These are phyloP conservation scores for Dioszegia aurantiaca DNA, from an alignment of 768 basidiomycete genomes.

Conservation along the genomic window DNA sequence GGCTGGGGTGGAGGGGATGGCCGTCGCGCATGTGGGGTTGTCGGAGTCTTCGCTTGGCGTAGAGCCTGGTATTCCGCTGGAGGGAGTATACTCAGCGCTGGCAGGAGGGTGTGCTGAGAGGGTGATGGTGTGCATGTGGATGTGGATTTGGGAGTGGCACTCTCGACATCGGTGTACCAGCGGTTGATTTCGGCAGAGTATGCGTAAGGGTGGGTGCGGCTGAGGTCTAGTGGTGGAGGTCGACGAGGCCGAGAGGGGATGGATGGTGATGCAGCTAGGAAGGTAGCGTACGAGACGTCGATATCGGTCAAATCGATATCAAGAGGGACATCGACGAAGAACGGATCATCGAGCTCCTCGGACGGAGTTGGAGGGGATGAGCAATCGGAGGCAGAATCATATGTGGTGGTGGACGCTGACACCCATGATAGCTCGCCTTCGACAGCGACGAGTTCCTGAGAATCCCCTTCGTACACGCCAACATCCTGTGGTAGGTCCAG, in stretches of 20 bases:
- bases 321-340: constrained; percentile 14
- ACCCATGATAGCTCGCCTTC: constrained; percentile 8
- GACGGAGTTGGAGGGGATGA: constrained; percentile 3
- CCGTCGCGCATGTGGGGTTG: neutral
- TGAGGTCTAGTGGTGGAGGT: constrained; percentile 15
- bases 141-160: neutral
- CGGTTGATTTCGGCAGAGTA: constrained; percentile 13
- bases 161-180: constrained; percentile 6
- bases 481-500: constrained; percentile 12
- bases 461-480: neutral
- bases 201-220: constrained; percentile 10
- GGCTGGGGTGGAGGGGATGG: neutral
- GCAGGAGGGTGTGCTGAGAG: constrained; percentile 5
- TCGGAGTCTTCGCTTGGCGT: neutral
- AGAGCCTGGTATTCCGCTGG: neutral
- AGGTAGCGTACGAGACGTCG: constrained; percentile 6
- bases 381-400: neutral
- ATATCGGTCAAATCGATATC: constrained; percentile 5
- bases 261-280: neutral
- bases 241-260: neutral
- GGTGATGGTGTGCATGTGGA: neutral
- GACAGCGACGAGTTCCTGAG: neutral
- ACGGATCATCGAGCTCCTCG: constrained; percentile 3
- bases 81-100: constrained; percentile 14
- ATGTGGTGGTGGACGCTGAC: constrained; percentile 2